Evolutionary conservation across 306 rosid species (phyloP), one percentile per base, ranked within the genome.

Genomic region (Rosa rugosa): DNA sequence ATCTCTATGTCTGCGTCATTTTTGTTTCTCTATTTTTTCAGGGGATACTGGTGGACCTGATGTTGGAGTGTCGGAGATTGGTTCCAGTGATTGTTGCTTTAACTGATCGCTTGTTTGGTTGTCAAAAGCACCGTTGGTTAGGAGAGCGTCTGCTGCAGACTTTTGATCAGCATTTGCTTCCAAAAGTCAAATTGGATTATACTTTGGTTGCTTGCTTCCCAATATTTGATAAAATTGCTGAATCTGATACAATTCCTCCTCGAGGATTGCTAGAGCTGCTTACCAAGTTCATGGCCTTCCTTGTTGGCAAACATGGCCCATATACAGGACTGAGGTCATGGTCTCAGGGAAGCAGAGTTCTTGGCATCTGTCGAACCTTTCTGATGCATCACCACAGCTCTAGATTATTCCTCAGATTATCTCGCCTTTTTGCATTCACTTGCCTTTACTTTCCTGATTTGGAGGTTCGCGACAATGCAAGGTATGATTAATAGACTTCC

Each of bases 391-490:
- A 88, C 87, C 89, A 86, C 72, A 90, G 92, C 83, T 95, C 98
- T 80, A 89, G 87, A 88, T 87, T 92, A 96, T 95, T 95, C 83
- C 91, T 87, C 60, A 86, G 88, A 78, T 83, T 92, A 56, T 92
- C 99, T 80, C 97, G 72, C 41, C 88, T 95, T 69, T 92, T 95
- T 60, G 89, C 97, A 75, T 95, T 89, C 73, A 85, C 90, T 51
- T 91, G 98, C 80, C 91, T 95, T 72, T 88, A 84, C 84, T 95
- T 87, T 84, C 99, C 98, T 79, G 99, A 95, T 86, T 73, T 95
- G 89, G 99, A 95, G 87, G 91, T 90, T 78, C 98, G 99, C 46
- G 99, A 95, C 80, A 92, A 86, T 89, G 92, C 99, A 75, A 95
- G 98, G 99, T 95, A 90, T 75, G 59, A 73, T 54, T 51, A 42